Conservation (phyloP, 352 stramenopile species). For the Aphanomyces stellatus region DNA sequence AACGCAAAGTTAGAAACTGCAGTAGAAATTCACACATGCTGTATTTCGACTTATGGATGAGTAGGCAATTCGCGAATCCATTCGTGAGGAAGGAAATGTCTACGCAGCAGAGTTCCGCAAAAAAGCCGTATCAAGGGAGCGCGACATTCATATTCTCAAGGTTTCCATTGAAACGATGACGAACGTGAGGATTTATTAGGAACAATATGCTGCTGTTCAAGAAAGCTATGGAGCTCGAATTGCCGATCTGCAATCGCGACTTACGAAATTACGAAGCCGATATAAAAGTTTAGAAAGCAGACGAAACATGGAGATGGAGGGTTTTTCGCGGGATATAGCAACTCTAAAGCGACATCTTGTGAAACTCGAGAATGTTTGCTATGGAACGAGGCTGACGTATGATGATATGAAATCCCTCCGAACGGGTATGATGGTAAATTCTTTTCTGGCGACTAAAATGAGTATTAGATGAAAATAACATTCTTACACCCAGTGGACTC, state of each 20-base stretch:
- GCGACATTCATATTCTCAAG: conserved; percentile 60
- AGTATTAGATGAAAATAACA: conserved; percentile 9
- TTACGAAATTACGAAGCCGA: conserved; percentile 48
- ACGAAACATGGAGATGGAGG: conserved; percentile 77
- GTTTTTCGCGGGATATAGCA: conserved; percentile 58
- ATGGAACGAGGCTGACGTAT: conserved; percentile 6
- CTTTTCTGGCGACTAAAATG: neutral
- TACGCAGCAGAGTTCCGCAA: conserved; percentile 45
- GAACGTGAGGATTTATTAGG: no score
- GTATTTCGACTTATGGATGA: neutral
- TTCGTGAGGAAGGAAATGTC: conserved; percentile 46
- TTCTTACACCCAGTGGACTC: neutral
- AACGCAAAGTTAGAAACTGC: conserved; percentile 37
- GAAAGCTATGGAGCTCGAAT: conserved; percentile 58
- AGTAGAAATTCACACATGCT: neutral
- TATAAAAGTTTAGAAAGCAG: conserved; percentile 59
- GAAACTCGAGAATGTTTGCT: conserved; percentile 39
- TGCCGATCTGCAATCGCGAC: conserved; percentile 52
- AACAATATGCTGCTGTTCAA: conserved; percentile 70
- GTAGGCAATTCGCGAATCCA: conserved; percentile 33
- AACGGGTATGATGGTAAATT: neutral
- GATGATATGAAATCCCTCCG: neutral
- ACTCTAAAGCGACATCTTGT: conserved; percentile 55
- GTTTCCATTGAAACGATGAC: neutral
- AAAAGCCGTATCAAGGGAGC: conserved; percentile 46